phyloP scores from a whole-genome alignment of 2,329 filamentous ascomycete species.

The Aspergillus fructus region DNA sequence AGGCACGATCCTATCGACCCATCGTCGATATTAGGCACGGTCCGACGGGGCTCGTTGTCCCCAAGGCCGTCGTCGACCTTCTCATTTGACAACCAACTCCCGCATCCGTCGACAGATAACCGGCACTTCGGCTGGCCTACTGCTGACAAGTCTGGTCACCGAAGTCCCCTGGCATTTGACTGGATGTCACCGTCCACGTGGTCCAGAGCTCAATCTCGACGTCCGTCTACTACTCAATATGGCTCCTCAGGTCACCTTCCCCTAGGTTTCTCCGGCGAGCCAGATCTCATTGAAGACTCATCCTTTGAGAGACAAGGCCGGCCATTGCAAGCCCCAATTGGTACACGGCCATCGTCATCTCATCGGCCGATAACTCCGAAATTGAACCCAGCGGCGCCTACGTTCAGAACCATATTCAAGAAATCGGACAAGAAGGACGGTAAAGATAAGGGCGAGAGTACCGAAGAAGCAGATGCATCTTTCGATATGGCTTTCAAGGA shows the following conservation, averaged over 20 bases:
- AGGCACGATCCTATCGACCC: slow-evolving; percentile 49
- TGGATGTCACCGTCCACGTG: slow-evolving; percentile 60
- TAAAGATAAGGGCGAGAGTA: slow-evolving; percentile 42
- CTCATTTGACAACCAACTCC: slow-evolving; percentile 58
- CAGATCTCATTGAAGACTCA: slow-evolving; percentile 46
- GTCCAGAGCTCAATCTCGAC: slow-evolving; percentile 74
- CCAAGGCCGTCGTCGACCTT: slow-evolving; percentile 54
- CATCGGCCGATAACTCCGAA: slow-evolving; percentile 57
- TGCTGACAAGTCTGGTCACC: slow-evolving; percentile 54
- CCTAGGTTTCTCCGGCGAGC: slow-evolving; percentile 54
- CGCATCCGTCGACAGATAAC: slow-evolving; percentile 76
- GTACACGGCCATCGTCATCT: slow-evolving; percentile 67
- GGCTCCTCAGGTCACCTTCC: slow-evolving; percentile 68
- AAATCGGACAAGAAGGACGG: slow-evolving; percentile 42
- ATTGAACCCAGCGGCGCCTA: slow-evolving; percentile 85
- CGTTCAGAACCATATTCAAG: slow-evolving; percentile 72
- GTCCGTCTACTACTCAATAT: slow-evolving; percentile 74
- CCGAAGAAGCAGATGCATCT: slow-evolving; percentile 30
- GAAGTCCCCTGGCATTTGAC: slow-evolving; percentile 53
- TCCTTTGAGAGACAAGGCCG: slow-evolving; percentile 49
- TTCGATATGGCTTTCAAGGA: slow-evolving; percentile 37
- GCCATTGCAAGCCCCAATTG: slow-evolving; percentile 68
- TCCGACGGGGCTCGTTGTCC: slow-evolving; percentile 45
- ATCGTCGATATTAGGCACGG: slow-evolving; percentile 42
- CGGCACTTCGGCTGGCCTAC: slow-evolving; percentile 69